Percentiles rank a stretch among this genome's conserved stretches.
phyloP scores from a whole-genome alignment of 495 filamentous ascomycete genomes.

The Penicillium salamii region DNA sequence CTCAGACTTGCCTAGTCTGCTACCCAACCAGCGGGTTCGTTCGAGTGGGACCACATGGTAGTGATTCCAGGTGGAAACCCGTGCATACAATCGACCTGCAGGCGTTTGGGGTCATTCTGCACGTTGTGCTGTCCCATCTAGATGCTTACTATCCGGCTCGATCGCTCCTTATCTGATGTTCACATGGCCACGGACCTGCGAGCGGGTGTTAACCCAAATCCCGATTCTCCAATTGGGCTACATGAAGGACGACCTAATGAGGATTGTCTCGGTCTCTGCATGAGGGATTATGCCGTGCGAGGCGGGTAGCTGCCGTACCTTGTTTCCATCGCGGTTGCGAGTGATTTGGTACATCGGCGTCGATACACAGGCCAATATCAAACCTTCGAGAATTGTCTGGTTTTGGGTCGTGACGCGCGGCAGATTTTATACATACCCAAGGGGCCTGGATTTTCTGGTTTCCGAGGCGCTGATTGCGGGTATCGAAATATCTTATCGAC shows the following conservation, averaged over 20 bases:
- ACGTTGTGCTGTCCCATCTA: background rate
- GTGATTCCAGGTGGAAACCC: conserved; percentile 65
- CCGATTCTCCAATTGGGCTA: conserved; percentile 47
- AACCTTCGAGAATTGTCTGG: conserved; percentile 63
- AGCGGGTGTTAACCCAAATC: background rate
- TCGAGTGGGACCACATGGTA: conserved; percentile 84
- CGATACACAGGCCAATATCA: conserved; percentile 66
- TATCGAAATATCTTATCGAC: conserved; percentile 25
- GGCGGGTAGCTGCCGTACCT: conserved; percentile 47
- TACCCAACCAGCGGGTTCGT: conserved; percentile 15
- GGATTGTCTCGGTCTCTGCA: background rate
- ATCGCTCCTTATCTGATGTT: background rate
- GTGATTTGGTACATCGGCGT: conserved; percentile 65
- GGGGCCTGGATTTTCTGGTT: conserved; percentile 32
- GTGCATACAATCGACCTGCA: conserved; percentile 52
- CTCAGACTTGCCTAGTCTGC: background rate
- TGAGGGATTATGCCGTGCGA: conserved; percentile 5
- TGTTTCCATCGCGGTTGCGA: conserved; percentile 56
- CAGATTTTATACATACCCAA: conserved; percentile 47
- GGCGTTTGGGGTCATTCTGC: background rate
- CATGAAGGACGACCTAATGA: conserved; percentile 67
- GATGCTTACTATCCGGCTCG: background rate
- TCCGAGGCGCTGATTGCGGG: background rate
- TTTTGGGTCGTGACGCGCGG: conserved; percentile 51
- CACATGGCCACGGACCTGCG: background rate